A percentile compares a stretch with the other conserved stretches of the same genome.
Conservation (phyloP, 257 asterid species). For the Jasminum sambac region DNA sequence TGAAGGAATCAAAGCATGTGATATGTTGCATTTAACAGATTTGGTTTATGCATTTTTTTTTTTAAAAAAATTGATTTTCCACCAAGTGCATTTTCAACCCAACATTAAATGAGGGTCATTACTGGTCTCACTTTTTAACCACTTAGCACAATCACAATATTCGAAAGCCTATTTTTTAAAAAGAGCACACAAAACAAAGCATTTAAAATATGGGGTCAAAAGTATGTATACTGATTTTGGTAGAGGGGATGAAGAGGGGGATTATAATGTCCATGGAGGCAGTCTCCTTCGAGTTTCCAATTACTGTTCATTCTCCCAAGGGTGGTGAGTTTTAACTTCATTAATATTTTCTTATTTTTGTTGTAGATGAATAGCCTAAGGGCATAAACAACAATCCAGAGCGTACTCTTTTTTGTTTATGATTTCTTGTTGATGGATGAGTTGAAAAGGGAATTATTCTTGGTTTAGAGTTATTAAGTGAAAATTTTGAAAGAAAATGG, state of each 20-base stretch:
- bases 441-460: background rate
- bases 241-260: background rate
- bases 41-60: no score
- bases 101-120: no score
- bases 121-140: no score
- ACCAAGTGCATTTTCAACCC: no score
- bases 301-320: background rate
- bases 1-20: background rate
- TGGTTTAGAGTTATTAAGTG: background rate
- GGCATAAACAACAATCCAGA: background rate
- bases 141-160: no score
- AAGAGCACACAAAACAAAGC: no score
- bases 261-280: background rate
- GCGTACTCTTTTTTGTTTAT: background rate
- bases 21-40: background rate
- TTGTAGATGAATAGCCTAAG: background rate
- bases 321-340: background rate
- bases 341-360: background rate
- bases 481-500: background rate
- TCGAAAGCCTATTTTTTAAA: no score
- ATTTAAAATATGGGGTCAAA: background rate
- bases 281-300: background rate
- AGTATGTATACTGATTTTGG: background rate
- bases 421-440: background rate
- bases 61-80: no score